These are phyloP conservation scores for Claviceps purpurea DNA, from an alignment of 2,329 filamentous ascomycete genomes.

Conservation along the genomic window DNA sequence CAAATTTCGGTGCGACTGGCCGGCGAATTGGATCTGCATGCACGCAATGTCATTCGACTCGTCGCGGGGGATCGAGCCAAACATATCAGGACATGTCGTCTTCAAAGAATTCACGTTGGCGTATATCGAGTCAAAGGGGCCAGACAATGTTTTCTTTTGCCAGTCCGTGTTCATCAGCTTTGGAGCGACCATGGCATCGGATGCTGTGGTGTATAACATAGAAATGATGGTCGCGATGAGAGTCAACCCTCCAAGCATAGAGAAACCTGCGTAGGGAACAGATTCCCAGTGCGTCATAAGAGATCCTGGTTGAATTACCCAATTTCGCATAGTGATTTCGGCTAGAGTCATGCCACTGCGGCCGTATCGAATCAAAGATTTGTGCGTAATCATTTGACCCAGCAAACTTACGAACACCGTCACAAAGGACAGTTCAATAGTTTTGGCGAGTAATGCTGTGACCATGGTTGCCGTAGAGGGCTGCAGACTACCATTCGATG, in stretches of 20 bases:
- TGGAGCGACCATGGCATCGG: conserved; percentile 61
- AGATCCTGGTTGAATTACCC: conserved; percentile 60
- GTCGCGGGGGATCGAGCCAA: conserved; percentile 28
- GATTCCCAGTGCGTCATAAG: conserved; percentile 57
- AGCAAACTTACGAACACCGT: conserved; percentile 63
- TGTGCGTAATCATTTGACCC: conserved; percentile 60
- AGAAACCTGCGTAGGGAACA: conserved; percentile 48
- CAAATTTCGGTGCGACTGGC: conserved; percentile 58
- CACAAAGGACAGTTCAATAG: conserved; percentile 65
- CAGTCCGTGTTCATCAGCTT: conserved; percentile 49
- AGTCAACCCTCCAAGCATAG: conserved; percentile 50
- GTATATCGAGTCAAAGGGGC: conserved; percentile 47
- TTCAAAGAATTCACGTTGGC: conserved; percentile 47
- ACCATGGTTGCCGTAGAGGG: conserved; percentile 54
- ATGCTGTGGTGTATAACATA: conserved; percentile 64
- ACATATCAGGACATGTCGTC: conserved; percentile 46
- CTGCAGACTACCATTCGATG: conserved; percentile 36
- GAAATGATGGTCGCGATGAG: conserved; percentile 49
- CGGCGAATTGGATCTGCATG: conserved; percentile 54
- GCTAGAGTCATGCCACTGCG: conserved; percentile 60
- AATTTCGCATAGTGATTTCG: conserved; percentile 65
- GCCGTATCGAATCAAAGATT: conserved; percentile 47
- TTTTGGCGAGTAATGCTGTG: conserved; percentile 58
- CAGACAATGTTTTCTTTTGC: conserved; percentile 35
- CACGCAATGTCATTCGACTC: conserved; percentile 40